A percentile compares a stretch with the other conserved stretches of the same genome.
phyloP scores from a whole-genome alignment of 345 rosid species.

The Gossypium turneri region DNA sequence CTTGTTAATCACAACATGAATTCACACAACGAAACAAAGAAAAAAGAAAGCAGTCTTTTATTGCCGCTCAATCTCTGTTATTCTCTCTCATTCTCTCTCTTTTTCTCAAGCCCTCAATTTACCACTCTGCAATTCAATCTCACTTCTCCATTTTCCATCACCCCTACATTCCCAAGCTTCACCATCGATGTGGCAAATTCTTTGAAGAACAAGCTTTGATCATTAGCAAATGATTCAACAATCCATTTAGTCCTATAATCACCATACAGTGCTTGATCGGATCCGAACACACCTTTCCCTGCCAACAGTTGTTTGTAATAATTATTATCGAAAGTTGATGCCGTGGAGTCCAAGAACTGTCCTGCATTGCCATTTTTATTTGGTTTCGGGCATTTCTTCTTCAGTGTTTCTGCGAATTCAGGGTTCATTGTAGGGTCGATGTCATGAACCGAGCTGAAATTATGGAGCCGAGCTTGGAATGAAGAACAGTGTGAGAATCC shows the following conservation, averaged over 20 bases:
- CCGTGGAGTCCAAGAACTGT: conserved; percentile 56
- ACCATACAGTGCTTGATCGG: conserved; percentile 53
- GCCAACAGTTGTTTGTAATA: conserved; percentile 57
- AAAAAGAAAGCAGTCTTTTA: not conserved
- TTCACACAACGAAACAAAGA: not conserved
- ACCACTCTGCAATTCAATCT: conserved; percentile 46
- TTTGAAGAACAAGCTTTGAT: conserved; percentile 57
- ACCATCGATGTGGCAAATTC: conserved; percentile 71
- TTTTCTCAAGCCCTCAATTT: conserved; percentile 29
- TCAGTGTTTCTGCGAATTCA: conserved; percentile 40
- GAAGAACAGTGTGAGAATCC: conserved; percentile 91
- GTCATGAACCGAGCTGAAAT: conserved; percentile 52
- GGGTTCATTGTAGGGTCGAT: conserved; percentile 59
- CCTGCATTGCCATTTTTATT: conserved; percentile 56
- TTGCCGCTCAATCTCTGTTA: not conserved
- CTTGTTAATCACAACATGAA: not conserved
- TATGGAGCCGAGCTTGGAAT: conserved; percentile 52
- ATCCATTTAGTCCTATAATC: conserved; percentile 56
- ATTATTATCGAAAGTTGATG: conserved; percentile 55
- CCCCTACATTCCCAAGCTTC: conserved; percentile 67
- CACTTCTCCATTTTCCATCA: conserved; percentile 58
- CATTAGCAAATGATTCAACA: conserved; percentile 51
- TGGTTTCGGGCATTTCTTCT: conserved; percentile 41
- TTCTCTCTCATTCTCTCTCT: conserved; percentile 11
- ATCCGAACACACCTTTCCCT: conserved; percentile 61